These are phyloP conservation scores for Anethum foeniculum DNA, from an alignment of 140 eudicot genomes.

Conservation along the genomic window DNA sequence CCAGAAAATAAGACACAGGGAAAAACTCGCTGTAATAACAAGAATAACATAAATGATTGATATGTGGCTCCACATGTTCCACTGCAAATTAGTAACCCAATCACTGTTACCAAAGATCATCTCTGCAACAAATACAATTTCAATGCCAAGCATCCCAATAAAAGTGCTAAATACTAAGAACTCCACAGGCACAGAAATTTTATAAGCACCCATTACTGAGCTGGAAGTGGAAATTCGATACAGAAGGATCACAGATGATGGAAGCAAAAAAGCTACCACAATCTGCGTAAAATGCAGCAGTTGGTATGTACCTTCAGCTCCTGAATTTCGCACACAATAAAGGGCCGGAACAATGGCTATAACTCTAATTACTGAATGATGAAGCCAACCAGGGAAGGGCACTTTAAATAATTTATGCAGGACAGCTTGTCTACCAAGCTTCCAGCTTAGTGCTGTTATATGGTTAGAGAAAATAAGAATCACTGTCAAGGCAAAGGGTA, in stretches of 20 bases:
- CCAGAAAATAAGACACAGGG: slow-evolving; percentile 62
- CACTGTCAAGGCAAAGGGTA: slow-evolving; percentile 48
- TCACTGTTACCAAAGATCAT: slow-evolving; percentile 79
- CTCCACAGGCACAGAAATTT: slow-evolving; percentile 47
- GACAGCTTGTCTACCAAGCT: slow-evolving; percentile 55
- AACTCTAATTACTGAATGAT: slow-evolving; percentile 67
- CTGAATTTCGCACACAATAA: slow-evolving; percentile 56
- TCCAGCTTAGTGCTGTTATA: slow-evolving; percentile 59
- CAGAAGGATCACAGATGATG: slow-evolving; percentile 86
- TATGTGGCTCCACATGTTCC: slow-evolving; percentile 48
- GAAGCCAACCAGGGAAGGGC: slow-evolving; percentile 77
- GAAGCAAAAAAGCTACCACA: slow-evolving; percentile 69
- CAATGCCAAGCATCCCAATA: slow-evolving; percentile 63
- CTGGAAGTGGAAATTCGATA: slow-evolving; percentile 71
- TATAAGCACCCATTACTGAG: slow-evolving; percentile 65
- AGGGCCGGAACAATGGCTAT: slow-evolving; percentile 66
- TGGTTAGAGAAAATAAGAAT: slow-evolving; percentile 63
- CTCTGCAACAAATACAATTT: slow-evolving; percentile 56
- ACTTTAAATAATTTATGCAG: slow-evolving; percentile 49
- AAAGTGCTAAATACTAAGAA: slow-evolving; percentile 41
- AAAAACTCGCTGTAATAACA: slow-evolving; percentile 36
- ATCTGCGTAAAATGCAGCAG: slow-evolving; percentile 66
- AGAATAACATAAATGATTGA: slow-evolving; percentile 44
- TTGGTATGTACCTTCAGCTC: slow-evolving; percentile 86
- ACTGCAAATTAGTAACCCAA: slow-evolving; percentile 74